A percentile compares a stretch with the other conserved stretches of the same genome.
phyloP scores from a whole-genome alignment of 2,329 filamentous ascomycete genomes.

The Tolypocladium cylindrosporum region DNA sequence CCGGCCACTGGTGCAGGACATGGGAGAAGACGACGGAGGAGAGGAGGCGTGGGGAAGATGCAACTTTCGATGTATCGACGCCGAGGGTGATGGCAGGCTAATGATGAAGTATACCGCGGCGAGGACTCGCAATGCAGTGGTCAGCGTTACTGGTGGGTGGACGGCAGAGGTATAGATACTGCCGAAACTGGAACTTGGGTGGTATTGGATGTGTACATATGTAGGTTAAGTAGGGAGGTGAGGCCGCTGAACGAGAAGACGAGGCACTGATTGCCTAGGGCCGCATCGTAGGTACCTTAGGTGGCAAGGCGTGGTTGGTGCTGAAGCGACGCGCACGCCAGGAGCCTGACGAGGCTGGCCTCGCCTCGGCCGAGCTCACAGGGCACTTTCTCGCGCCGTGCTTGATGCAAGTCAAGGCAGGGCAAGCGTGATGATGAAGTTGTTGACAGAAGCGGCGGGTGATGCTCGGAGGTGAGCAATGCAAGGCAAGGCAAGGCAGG shows the following conservation, averaged over 20 bases:
- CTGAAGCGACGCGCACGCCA: background rate
- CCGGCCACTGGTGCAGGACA: background rate
- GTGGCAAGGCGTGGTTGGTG: background rate
- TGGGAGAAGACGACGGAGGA: background rate
- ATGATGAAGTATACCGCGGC: background rate
- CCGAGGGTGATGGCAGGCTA: background rate
- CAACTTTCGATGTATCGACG: background rate
- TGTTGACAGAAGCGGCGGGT: background rate
- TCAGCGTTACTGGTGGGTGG: background rate
- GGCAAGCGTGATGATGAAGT: background rate
- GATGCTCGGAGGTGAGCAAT: background rate
- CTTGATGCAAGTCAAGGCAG: background rate
- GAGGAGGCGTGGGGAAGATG: background rate
- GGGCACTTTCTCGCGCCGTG: background rate
- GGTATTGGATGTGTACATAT: background rate
- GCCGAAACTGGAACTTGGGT: background rate
- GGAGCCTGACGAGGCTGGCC: background rate
- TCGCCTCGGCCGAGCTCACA: background rate
- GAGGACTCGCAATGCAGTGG: too few relatives aligned
- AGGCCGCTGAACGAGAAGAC: background rate
- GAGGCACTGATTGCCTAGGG: background rate
- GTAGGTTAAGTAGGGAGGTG: background rate
- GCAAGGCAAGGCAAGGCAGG: background rate
- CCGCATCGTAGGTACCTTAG: background rate
- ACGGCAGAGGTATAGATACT: background rate